Base-by-base conservation (phyloP, 2,329 filamentous ascomycete genomes). In the Chlorencoelia australis region DNA sequence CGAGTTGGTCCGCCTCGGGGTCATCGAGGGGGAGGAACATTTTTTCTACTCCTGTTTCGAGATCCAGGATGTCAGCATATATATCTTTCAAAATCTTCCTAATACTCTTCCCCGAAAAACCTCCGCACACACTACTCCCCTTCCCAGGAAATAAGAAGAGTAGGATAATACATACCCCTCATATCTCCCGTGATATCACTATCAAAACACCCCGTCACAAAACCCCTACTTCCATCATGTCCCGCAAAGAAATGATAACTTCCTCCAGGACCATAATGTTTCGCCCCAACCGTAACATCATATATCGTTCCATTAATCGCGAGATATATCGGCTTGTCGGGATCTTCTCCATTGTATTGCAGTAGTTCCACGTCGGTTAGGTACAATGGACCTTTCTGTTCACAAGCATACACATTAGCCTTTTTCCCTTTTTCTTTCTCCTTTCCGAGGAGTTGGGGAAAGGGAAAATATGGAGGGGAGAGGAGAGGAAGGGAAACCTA, bases 121-220 rank as follows among this genome's bases (percentile, higher is more conserved):
- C n/a, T n/a, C n/a, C n/a, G n/a, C n/a, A n/a, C n/a, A n/a, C n/a
- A n/a, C n/a, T n/a, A n/a, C n/a, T n/a, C n/a, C n/a, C n/a, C n/a
- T n/a, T n/a, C n/a, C n/a, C n/a, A n/a, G n/a, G n/a, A n/a, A n/a
- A n/a, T n/a, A n/a, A n/a, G n/a, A n/a, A n/a, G n/a, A n/a, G n/a
- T n/a, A n/a, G n/a, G n/a, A n/a, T n/a, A n/a, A n/a, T n/a, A n/a
- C n/a, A n/a, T n/a, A 30, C 91, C 91, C 43, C 83, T 74, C 58
- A 95, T 64, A 63, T 98, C 91, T 3, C 82, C 71, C 2, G 79
- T 91, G 20, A 79, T 67, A 66, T 98, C 91, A 7, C 40, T 46
- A 25, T 74, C 66, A 64, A 98, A 98, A 60, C 91, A 98, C 13
- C 85, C 86, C 2, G 91, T 96, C 7, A 98, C 78, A 60, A 87